Conservation (phyloP, 805 yeast species). For the Candida vartiovaarae region DNA sequence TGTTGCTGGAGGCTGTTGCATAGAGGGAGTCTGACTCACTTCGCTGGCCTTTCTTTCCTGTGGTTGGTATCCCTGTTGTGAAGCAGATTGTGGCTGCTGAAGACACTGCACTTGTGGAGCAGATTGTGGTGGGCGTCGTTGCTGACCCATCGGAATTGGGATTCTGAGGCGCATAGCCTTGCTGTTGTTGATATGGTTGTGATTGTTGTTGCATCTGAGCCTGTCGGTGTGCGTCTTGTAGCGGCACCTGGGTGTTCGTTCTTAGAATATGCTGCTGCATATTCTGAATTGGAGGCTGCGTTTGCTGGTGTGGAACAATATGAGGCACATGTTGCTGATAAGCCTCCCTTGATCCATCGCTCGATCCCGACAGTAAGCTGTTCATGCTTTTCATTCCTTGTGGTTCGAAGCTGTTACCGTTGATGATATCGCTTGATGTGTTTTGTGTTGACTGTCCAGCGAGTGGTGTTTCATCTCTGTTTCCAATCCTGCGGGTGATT, state of each 20-base stretch:
- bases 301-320: background rate
- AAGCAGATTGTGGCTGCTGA: too few relatives aligned
- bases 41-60: background rate
- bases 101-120: too few relatives aligned
- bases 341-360: constrained; percentile 1
- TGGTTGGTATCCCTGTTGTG: background rate
- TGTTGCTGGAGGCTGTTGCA: background rate
- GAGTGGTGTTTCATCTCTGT: constrained; percentile 8
- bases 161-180: too few relatives aligned
- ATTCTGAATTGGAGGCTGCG: background rate
- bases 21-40: background rate
- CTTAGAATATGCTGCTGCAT: background rate
- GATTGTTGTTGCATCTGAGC: background rate
- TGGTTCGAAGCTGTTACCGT: constrained; percentile 1
- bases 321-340: constrained; percentile 1
- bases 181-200: background rate
- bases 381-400: constrained; percentile 1
- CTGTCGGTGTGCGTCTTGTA: background rate
- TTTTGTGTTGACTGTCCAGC: background rate
- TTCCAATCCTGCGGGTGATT: constrained; percentile 5
- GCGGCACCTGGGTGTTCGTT: background rate
- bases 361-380: background rate
- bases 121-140: too few relatives aligned
- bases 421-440: background rate
- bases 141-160: too few relatives aligned